Evolutionary conservation across 78 protist genomes (phyloP).

Genomic region (Dictyostelium firmibasis): DNA sequence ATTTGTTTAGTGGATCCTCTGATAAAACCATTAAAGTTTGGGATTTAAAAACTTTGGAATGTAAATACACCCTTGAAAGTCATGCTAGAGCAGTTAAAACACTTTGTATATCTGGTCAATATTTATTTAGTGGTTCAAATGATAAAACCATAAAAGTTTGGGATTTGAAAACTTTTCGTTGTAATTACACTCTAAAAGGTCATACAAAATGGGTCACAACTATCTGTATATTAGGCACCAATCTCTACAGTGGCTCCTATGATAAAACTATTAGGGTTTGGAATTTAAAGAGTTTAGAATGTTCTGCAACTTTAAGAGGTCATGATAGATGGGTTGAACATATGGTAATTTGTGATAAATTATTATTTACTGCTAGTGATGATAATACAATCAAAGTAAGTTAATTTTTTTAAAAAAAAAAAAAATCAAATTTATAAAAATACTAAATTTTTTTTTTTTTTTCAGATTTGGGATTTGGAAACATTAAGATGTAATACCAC

Average conservation of each 20-base stretch:
- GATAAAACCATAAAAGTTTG: conserved; percentile 84
- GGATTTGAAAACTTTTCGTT: conserved; percentile 73
- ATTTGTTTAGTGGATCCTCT: conserved; percentile 63
- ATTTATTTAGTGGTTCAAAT: conserved; percentile 75
- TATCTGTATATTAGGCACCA: conserved; percentile 40
- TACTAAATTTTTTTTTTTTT: background rate
- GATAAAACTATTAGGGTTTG: conserved; percentile 79
- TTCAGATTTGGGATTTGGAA: conserved; percentile 76
- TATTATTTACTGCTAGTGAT: conserved; percentile 46
- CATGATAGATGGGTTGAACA: conserved; percentile 74
- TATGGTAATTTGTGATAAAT: conserved; percentile 40
- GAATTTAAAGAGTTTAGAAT: conserved; percentile 60
- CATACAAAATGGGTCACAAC: conserved; percentile 80
- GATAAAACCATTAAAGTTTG: conserved; percentile 77
- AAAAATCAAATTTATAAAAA: background rate
- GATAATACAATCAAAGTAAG: conserved; percentile 61
- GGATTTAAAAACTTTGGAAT: conserved; percentile 39
- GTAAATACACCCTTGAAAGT: conserved; percentile 65
- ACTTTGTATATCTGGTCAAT: conserved; percentile 50
- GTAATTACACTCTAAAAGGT: conserved; percentile 72
- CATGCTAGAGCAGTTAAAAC: conserved; percentile 68
- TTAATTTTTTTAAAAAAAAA: background rate
- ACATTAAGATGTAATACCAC: conserved; percentile 47
- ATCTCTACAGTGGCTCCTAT: conserved; percentile 68
- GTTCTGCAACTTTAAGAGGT: conserved; percentile 40